Evolutionary conservation across 139 green algal species (phyloP).

Genomic region (Chlorella sp.): DNA sequence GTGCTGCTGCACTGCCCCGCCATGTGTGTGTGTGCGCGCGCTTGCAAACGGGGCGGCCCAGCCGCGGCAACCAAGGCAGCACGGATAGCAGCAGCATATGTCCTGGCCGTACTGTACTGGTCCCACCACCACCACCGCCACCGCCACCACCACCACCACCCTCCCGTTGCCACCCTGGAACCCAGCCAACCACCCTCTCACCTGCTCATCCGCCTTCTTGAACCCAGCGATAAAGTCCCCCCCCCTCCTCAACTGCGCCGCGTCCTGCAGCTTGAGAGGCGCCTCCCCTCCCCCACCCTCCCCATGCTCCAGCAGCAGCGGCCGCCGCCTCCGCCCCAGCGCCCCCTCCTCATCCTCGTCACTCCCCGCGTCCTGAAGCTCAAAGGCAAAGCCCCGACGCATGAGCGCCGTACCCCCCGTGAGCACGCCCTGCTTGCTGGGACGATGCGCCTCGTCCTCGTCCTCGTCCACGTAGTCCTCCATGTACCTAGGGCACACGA

Average conservation of each 20-base stretch:
- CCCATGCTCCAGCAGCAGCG: conserved; percentile 13
- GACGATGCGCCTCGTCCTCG: not conserved
- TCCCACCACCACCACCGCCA: too few species aligned
- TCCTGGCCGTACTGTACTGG: too few species aligned
- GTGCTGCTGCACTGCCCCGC: too few species aligned
- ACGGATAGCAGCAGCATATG: too few species aligned
- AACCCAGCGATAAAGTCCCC: conserved; percentile 42
- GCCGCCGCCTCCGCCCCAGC: not conserved
- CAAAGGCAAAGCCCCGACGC: conserved; percentile 8
- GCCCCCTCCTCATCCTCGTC: conserved; percentile 8
- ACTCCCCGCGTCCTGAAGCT: conserved; percentile 1
- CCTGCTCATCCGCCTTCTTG: conserved; percentile 12
- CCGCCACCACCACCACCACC: not conserved
- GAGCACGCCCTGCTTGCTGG: not conserved
- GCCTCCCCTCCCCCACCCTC: not conserved
- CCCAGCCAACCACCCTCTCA: not conserved
- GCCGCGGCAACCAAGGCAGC: too few species aligned
- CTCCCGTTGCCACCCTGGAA: not conserved
- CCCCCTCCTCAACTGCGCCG: conserved; percentile 9
- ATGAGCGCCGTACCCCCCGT: not conserved
- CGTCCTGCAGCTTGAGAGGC: conserved; percentile 21
- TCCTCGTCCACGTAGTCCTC: conserved; percentile 63
- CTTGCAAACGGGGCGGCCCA: too few species aligned
- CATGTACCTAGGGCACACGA: conserved; percentile 51
- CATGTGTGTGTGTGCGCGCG: too few species aligned